A percentile compares a stretch with the other conserved stretches of the same genome.
Conservation (phyloP, 345 rosid species). For the Clausena lansium region DNA sequence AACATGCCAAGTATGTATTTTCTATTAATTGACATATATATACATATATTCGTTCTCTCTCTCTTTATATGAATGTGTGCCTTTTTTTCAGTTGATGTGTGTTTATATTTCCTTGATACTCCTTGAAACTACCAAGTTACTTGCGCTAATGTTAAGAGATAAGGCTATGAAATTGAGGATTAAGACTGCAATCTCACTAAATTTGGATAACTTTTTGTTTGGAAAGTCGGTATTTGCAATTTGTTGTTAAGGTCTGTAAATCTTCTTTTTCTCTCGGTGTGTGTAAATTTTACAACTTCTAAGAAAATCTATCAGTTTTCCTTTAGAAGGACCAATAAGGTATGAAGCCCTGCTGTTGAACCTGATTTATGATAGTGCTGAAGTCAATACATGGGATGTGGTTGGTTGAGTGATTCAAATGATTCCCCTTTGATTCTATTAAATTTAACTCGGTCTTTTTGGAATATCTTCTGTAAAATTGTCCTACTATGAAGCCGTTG, state of each 20-base stretch:
- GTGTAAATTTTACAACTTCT: not conserved
- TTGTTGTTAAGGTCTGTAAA: not conserved
- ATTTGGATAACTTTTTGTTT: not conserved
- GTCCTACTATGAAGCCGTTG: not conserved
- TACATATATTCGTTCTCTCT: not conserved
- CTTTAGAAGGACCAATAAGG: not conserved
- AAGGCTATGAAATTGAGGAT: not conserved
- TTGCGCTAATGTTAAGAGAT: not conserved
- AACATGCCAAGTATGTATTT: constrained; percentile 63
- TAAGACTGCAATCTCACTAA: not conserved
- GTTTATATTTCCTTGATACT: not conserved
- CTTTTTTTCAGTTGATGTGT: not conserved
- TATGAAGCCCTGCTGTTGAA: not conserved
- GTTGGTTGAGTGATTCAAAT: not conserved
- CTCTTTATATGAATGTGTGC: not conserved
- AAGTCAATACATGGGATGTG: not conserved
- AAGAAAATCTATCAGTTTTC: not conserved
- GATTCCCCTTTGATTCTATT: not conserved
- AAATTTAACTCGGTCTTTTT: not conserved
- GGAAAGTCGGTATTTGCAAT: not conserved
- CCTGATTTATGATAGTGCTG: not conserved
- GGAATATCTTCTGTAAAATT: not conserved
- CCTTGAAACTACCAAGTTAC: not conserved
- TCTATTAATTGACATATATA: not conserved
- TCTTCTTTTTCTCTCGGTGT: not conserved